phyloP scores from a whole-genome alignment of 139 green algal species.

The Desmodesmus armatus region DNA sequence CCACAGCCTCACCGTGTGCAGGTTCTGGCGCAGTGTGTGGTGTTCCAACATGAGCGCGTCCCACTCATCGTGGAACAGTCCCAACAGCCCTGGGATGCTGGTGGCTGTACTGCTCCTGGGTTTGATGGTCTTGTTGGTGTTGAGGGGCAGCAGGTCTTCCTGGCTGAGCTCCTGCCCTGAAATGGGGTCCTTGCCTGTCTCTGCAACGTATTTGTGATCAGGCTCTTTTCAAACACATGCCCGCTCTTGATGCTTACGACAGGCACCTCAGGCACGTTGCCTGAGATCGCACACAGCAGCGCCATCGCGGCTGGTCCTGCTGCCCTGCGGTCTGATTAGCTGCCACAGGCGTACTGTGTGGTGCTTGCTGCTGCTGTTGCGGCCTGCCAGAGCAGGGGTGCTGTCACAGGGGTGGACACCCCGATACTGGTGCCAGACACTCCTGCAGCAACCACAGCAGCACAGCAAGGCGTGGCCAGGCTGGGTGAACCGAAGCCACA shows the following conservation, averaged over 20 bases:
- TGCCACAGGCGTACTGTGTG: too few relatives aligned
- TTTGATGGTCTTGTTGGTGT: constrained; percentile 80
- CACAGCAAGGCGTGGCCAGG: too few relatives aligned
- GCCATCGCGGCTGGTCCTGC: constrained; percentile 15
- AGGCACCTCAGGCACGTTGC: constrained; percentile 87
- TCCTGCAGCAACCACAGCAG: background rate
- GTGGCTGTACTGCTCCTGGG: constrained; percentile 81
- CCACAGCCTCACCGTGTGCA: constrained; percentile 65
- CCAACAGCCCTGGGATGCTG: constrained; percentile 94
- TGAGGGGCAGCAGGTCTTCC: constrained; percentile 89
- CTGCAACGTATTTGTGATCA: constrained; percentile 92
- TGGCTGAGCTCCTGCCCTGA: constrained; percentile 74
- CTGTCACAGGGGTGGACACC: background rate
- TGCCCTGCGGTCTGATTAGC: background rate
- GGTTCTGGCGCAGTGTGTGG: constrained; percentile 80
- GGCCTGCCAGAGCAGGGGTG: background rate
- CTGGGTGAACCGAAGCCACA: too few relatives aligned
- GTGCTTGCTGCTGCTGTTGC: constrained; percentile 13
- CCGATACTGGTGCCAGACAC: background rate
- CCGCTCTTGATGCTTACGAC: constrained; percentile 89
- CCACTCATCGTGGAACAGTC: constrained; percentile 97
- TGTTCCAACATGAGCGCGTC: constrained; percentile 94
- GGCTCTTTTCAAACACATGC: constrained; percentile 88
- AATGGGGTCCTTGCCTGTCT: constrained; percentile 90
- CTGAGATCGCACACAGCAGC: constrained; percentile 81